Percentiles rank a stretch among this genome's conserved stretches.
These are phyloP conservation scores for Heterobasidion annosum DNA, from an alignment of 1,284 basidiomycete genomes.

Conservation along the genomic window DNA sequence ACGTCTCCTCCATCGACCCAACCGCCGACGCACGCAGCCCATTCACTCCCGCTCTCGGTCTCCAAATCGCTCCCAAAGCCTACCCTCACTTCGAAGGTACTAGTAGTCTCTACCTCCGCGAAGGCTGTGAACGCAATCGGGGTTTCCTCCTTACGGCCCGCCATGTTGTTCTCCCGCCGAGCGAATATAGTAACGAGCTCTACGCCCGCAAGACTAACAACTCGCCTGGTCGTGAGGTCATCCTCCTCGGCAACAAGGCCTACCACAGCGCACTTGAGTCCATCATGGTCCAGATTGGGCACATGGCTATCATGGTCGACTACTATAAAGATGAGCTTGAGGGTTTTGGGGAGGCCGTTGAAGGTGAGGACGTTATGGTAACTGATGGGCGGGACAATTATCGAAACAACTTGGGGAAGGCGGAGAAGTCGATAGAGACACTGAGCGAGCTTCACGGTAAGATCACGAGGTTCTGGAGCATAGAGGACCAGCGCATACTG, in stretches of 20 bases:
- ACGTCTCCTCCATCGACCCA: slow-evolving; percentile 12
- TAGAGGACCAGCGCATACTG: slow-evolving; percentile 18
- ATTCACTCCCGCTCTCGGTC: slow-evolving; percentile 23
- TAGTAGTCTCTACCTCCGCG: slow-evolving; percentile 18
- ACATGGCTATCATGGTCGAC: slow-evolving; percentile 15
- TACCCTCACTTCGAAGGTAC: slow-evolving; percentile 21
- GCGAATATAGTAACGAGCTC: slow-evolving; percentile 17
- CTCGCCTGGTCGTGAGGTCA: slow-evolving; percentile 23
- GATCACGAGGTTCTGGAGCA: slow-evolving; percentile 17
- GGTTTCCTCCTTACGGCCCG: slow-evolving; percentile 19
- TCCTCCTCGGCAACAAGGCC: slow-evolving; percentile 21
- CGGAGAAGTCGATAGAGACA: slow-evolving; percentile 14
- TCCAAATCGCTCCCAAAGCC: slow-evolving; percentile 18
- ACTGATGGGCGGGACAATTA: slow-evolving; percentile 18
- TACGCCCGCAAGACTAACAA: slow-evolving; percentile 9
- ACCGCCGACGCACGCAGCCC: slow-evolving; percentile 16
- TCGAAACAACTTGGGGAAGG: slow-evolving; percentile 13
- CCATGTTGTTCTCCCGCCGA: slow-evolving; percentile 16
- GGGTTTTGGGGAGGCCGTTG: slow-evolving; percentile 15
- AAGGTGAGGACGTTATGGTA: slow-evolving; percentile 13
- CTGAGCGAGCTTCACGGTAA: slow-evolving; percentile 17
- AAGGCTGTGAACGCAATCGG: slow-evolving; percentile 14
- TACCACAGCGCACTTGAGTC: slow-evolving; percentile 19
- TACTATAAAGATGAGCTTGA: slow-evolving; percentile 13
- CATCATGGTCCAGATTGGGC: slow-evolving; percentile 21